phyloP scores from a whole-genome alignment of 441 rosid genomes.

The Gossypium trilobum region DNA sequence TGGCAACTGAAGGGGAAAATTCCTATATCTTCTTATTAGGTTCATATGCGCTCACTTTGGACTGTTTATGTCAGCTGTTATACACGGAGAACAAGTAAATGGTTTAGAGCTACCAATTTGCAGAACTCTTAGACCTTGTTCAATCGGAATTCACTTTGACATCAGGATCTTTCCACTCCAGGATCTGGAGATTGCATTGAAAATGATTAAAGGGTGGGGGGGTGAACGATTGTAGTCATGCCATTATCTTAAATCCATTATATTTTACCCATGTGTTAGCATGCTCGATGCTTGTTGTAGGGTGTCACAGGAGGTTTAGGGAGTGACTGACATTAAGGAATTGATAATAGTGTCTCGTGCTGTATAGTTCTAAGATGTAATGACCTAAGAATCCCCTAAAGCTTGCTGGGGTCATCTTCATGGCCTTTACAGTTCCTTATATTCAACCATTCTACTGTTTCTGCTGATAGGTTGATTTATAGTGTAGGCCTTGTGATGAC shows the following conservation, averaged over 20 bases:
- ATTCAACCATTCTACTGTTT: not conserved
- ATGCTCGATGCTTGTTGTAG: constrained; percentile 7
- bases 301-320: constrained; percentile 11
- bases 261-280: not conserved
- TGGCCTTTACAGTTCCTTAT: constrained; percentile 19
- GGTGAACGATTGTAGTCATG: not conserved
- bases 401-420: not conserved
- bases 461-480: constrained; percentile 6
- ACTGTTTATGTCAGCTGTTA: constrained; percentile 21
- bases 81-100: constrained; percentile 17
- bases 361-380: constrained; percentile 11
- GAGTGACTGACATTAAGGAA: constrained; percentile 13
- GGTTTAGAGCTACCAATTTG: constrained; percentile 23
- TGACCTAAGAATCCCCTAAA: not conserved
- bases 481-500: constrained; percentile 9
- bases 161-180: constrained; percentile 8
- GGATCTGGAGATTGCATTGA: constrained; percentile 8
- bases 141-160: constrained; percentile 14
- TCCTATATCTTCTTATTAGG: constrained; percentile 26
- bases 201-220: not conserved
- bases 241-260: constrained; percentile 4
- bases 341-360: constrained; percentile 1
- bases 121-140: constrained; percentile 17
- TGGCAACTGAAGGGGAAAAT: constrained; percentile 33
- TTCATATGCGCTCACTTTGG: constrained; percentile 24